A percentile compares a stretch with the other conserved stretches of the same genome.
phyloP scores from a whole-genome alignment of 1,284 basidiomycete species.

The Leccinum variabile region DNA sequence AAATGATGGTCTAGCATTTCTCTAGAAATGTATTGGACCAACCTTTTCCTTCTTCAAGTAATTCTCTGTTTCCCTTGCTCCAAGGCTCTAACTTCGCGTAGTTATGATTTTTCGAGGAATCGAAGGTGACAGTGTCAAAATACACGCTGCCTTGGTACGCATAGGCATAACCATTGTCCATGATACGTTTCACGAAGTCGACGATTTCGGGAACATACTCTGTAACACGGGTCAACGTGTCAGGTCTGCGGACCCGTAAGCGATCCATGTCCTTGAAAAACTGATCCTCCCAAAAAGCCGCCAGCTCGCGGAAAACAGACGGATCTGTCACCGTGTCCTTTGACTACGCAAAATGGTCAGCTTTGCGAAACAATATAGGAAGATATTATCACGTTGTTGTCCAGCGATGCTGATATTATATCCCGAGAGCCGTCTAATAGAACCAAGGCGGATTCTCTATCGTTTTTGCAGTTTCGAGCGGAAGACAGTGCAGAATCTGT shows the following conservation, averaged over 20 bases:
- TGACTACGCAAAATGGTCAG: slow-evolving; percentile 46
- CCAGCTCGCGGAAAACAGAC: slow-evolving; percentile 80
- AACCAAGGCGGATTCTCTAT: slow-evolving; percentile 50
- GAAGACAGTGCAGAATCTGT: slow-evolving; percentile 51
- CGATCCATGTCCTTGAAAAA: slow-evolving; percentile 95
- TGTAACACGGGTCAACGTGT: slow-evolving; percentile 92
- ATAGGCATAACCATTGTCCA: slow-evolving; percentile 91
- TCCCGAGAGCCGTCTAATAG: slow-evolving; percentile 77
- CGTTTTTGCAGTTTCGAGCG: slow-evolving; percentile 44
- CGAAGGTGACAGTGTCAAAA: slow-evolving; percentile 91
- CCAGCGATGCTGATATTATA: slow-evolving; percentile 71
- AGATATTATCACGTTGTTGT: slow-evolving; percentile 60
- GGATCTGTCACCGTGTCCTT: slow-evolving; percentile 86
- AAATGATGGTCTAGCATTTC: slow-evolving; percentile 5
- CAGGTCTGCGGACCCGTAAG: slow-evolving; percentile 84
- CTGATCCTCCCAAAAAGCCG: slow-evolving; percentile 87
- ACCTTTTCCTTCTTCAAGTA: slow-evolving; percentile 95
- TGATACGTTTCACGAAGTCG: slow-evolving; percentile 83
- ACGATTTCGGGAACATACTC: slow-evolving; percentile 98
- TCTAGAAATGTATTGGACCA: slow-evolving; percentile 5
- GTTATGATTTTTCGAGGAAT: slow-evolving; percentile 67
- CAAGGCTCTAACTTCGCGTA: slow-evolving; percentile 98
- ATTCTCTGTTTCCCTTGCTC: slow-evolving; percentile 90
- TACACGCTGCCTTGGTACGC: slow-evolving; percentile 89
- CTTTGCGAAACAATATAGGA: background rate